A percentile compares a stretch with the other conserved stretches of the same genome.
These are phyloP conservation scores for Sinapis alba DNA, from an alignment of 441 rosid species.

Conservation along the genomic window DNA sequence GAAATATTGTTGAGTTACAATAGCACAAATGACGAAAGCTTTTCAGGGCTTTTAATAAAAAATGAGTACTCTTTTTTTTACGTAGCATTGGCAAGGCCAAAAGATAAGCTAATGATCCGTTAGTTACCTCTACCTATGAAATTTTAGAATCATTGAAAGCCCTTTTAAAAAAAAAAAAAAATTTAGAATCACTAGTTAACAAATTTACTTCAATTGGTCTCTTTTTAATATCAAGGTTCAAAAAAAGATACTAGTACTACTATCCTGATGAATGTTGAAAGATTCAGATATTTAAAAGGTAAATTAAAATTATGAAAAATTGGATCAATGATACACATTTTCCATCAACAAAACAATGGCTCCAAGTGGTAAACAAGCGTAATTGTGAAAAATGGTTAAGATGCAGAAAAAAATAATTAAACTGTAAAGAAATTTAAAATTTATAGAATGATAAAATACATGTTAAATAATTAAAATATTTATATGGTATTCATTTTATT, in stretches of 20 bases:
- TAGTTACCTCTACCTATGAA: not conserved
- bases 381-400: too few species aligned
- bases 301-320: not conserved
- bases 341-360: not conserved
- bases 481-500: too few species aligned
- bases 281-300: not conserved
- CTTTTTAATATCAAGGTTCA: not conserved
- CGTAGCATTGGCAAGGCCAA: not conserved
- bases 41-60: too few species aligned
- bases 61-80: not conserved
- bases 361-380: too few species aligned
- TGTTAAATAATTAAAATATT: too few species aligned
- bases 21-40: constrained; percentile 22
- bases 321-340: not conserved
- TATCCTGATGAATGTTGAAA: not conserved
- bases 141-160: not conserved
- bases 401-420: too few species aligned
- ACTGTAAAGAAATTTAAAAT: too few species aligned
- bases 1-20: constrained; percentile 21
- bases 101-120: not conserved
- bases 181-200: not conserved
- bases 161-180: too few species aligned
- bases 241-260: not conserved
- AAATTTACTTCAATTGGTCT: not conserved
- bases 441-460: too few species aligned